Evolutionary conservation across 163 green algal species (phyloP).

Genomic region (Trebouxia gelatinosa): DNA sequence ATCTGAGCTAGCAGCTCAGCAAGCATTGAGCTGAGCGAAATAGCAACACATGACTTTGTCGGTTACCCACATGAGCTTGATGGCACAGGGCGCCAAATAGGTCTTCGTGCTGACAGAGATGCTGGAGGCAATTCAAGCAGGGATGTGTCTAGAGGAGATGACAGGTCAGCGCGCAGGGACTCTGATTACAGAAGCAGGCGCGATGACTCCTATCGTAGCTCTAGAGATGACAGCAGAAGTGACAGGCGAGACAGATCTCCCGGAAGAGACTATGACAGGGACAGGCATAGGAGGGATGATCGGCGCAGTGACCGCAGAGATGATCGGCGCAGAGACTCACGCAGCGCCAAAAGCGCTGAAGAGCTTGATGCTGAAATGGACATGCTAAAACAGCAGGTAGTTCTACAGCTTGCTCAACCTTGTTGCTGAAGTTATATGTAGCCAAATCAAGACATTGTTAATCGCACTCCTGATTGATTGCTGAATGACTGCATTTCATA

Average conservation of each 20-base stretch:
- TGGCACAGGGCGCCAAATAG: neutral
- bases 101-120: slow-evolving; percentile 19
- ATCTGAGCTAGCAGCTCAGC: no score
- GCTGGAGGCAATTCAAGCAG: neutral
- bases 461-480: no score
- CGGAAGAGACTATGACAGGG: slow-evolving; percentile 1
- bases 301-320: neutral
- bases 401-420: neutral
- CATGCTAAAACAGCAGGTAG: slow-evolving; percentile 8
- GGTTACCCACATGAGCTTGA: no score
- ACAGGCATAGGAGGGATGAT: slow-evolving; percentile 5
- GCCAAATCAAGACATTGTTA: no score
- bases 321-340: neutral
- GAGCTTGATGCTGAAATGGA: slow-evolving; percentile 25
- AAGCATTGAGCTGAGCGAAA: no score
- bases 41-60: no score
- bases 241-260: slow-evolving; percentile 17
- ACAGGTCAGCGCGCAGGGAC: neutral
- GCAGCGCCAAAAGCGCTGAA: slow-evolving; percentile 2
- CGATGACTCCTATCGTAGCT: neutral
- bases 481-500: no score
- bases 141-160: neutral
- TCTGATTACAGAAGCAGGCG: slow-evolving; percentile 6
- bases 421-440: no score
- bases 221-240: slow-evolving; percentile 13